Evolutionary conservation across 495 filamentous ascomycete genomes (phyloP).

Genomic region (Annulohypoxylon maeteangense): DNA sequence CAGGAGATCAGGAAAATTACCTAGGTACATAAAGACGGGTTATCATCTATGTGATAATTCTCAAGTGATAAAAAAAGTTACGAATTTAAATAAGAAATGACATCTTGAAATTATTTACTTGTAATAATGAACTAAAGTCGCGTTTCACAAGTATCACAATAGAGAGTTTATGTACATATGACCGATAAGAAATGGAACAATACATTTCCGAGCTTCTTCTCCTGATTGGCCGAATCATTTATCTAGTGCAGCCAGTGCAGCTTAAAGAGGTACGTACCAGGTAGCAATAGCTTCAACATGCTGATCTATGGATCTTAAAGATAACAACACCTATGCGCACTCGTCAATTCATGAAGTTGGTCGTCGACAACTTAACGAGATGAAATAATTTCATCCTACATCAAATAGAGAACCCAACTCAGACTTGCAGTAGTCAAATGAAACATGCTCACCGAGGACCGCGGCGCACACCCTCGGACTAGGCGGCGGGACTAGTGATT

Average conservation of each 20-base stretch:
- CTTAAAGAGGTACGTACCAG: background rate
- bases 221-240: background rate
- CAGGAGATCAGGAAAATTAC: background rate
- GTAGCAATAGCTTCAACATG: background rate
- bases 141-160: background rate
- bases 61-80: background rate
- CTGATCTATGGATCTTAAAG: background rate
- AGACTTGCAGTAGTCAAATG: background rate
- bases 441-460: conserved; percentile 7
- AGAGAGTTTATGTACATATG: background rate
- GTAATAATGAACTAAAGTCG: no score
- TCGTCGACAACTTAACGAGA: background rate
- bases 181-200: background rate
- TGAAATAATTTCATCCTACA: background rate
- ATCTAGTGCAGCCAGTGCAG: background rate
- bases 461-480: conserved; percentile 16
- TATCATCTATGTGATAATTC: conserved; percentile 16
- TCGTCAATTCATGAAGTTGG: background rate
- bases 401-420: background rate
- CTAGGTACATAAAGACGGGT: conserved; percentile 8
- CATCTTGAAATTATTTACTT: no score
- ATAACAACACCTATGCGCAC: background rate
- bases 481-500: conserved; percentile 23
- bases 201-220: background rate
- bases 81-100: background rate